Conservation (phyloP, 345 rosid species). For the Syzygium oleosum region DNA sequence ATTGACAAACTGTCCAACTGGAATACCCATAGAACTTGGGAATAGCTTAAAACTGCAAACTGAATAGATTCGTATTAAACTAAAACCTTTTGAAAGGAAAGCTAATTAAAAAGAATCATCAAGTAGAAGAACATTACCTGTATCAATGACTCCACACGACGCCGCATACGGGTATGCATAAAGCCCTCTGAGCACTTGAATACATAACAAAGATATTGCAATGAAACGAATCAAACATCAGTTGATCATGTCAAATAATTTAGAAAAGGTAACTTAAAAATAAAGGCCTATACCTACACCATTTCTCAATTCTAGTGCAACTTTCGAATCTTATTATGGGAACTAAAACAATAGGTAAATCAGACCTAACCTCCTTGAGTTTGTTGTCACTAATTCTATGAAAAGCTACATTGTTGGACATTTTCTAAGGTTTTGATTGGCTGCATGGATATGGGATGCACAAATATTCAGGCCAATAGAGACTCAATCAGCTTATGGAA, state of each 20-base stretch:
- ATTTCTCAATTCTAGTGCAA: neutral
- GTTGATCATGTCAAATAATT: neutral
- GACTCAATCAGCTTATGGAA: neutral
- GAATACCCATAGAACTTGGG: neutral
- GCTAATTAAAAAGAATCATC: neutral
- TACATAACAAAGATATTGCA: neutral
- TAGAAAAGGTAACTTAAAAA: neutral
- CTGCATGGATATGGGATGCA: neutral
- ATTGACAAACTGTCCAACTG: neutral
- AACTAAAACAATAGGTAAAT: neutral
- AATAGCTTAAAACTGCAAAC: neutral
- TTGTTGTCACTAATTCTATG: neutral
- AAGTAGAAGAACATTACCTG: slow-evolving; percentile 34
- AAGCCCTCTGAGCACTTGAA: slow-evolving; percentile 84
- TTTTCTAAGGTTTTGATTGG: neutral
- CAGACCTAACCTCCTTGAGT: neutral
- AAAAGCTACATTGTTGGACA: neutral
- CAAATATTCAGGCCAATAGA: neutral
- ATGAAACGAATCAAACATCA: neutral
- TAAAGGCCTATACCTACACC: neutral
- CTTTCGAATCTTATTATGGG: neutral
- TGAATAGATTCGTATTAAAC: neutral
- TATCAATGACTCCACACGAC: slow-evolving; percentile 86
- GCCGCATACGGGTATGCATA: slow-evolving; percentile 96
- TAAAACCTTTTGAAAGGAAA: neutral